Percentiles rank a stretch among this genome's conserved stretches.
Conservation (phyloP, 805 yeast genomes). For the Candida sphagnicola region DNA sequence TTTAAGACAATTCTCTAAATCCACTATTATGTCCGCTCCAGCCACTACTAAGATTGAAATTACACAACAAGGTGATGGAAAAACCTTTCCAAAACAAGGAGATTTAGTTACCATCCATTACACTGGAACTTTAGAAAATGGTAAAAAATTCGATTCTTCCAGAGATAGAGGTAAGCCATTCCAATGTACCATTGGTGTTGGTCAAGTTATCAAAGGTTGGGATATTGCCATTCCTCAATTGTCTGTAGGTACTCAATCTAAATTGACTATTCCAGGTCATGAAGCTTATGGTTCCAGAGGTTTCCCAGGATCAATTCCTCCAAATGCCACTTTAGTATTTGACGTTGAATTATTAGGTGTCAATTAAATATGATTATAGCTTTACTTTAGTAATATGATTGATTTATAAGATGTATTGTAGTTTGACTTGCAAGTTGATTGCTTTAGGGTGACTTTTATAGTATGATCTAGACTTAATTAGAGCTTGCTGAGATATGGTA, state of each 20-base stretch:
- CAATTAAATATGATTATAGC: slow-evolving; percentile 41
- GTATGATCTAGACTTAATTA: too few relatives aligned
- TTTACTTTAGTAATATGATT: too few relatives aligned
- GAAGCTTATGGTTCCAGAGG: slow-evolving; percentile 95
- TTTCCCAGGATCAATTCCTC: slow-evolving; percentile 95
- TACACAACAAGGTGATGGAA: slow-evolving; percentile 71
- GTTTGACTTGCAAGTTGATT: too few relatives aligned
- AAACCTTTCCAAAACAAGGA: slow-evolving; percentile 80
- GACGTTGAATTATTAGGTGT: slow-evolving; percentile 71
- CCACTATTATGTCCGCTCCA: slow-evolving; percentile 33
- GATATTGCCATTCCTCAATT: slow-evolving; percentile 91
- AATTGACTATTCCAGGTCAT: slow-evolving; percentile 86
- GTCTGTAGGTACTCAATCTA: slow-evolving; percentile 90
- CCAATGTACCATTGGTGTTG: slow-evolving; percentile 91
- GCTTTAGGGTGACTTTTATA: too few relatives aligned
- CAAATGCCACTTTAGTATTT: slow-evolving; percentile 87
- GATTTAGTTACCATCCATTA: slow-evolving; percentile 92
- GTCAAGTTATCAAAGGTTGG: slow-evolving; percentile 94
- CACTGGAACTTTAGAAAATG: slow-evolving; percentile 92
- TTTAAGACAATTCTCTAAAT: neutral
- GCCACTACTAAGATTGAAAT: slow-evolving; percentile 38
- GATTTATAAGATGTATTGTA: too few relatives aligned
- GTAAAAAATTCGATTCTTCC: slow-evolving; percentile 94
- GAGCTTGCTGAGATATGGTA: too few relatives aligned
- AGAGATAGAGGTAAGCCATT: slow-evolving; percentile 94